Evolutionary conservation across 192 early-diverging fungal genomes (phyloP), one percentile per base, ranked within the genome.

Genomic region (Diversispora epigaea): DNA sequence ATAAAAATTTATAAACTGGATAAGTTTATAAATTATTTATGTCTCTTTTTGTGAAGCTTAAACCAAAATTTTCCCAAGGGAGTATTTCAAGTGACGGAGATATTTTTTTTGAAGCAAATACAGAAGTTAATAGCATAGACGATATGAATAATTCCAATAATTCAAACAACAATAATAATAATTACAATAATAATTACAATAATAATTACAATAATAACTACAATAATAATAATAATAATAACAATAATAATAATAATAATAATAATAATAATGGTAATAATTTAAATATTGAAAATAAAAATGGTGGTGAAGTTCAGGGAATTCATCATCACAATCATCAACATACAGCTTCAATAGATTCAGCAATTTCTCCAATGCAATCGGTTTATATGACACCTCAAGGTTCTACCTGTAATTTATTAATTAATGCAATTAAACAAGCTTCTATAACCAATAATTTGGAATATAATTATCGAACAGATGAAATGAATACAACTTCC

Each of bases 1-100:
- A 54, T 17, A 11, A 54, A n/a, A 54, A 11, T 54, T 17, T 11
- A 17, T 60, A 32, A 60, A 60, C 9, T 60, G 19, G 57, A 60
- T 9, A 25, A 10, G 25, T 43, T 17, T 17, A 64, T 64, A 40
- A 44, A 32, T 64, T 64, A 17, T 43, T 17, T 17, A 64, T 64
- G 62, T 64, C 40, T 64, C 44, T 12, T 11, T 25, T 22, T 9
- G 7, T 2, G 11, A 39, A 21, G 32, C 66, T 50, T 69, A 69
- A 63, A 68, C 21, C 72, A 40, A 68, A 73, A 71, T 69, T 47
- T 39, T 69, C 67, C 10, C 50, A 52, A 41, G 67, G 67, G 25
- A 54, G 65, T 21, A 4, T 67, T 45, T 67, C 65, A 67, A 46
- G 50, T n/a, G 68, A 69, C 49, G 68, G 50, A 2, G 68, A 69